Evolutionary conservation across 2,329 filamentous ascomycete genomes (phyloP), one percentile per base, ranked within the genome.

Genomic region (Annulohypoxylon truncatum): DNA sequence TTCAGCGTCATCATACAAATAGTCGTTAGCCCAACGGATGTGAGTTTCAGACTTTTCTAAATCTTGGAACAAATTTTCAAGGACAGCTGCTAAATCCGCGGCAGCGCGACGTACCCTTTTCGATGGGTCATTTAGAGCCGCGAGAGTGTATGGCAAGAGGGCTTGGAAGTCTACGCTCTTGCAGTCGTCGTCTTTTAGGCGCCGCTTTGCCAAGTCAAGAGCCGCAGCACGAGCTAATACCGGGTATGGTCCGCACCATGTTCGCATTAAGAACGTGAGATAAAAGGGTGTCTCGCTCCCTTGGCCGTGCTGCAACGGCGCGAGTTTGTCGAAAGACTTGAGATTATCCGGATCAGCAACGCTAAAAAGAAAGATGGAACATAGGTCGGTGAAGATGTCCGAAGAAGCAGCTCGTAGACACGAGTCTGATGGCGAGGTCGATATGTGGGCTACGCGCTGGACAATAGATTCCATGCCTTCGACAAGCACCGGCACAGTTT

Each of bases 111-210:
- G 90, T 42, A 97, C 90, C 67, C 89, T 88, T 67, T 90, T 89
- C 1, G 92, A 92, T 4, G 89, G 81, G 76, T 98, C 95, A 22
- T 88, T 84, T 15, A 98, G 85, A 20, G 91, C 92, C 35, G 86
- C 83, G 47, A 97, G 81, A 29, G 90, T 82, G 79, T 97, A 97
- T 2, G 95, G 95, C n/a, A 97, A 76, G 15, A 97, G 77, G 9
- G 88, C 87, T 76, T 98, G 95, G 51, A 94, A 84, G 75, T 97
- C 92, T 6, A 86, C 75, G 18, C 81, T 81, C 20, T 75, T 77
- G 57, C 81, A 82, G 62, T 85, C 83, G 12, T 79, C 79, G 8
- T 79, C 77, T 56, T 87, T 86, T 15, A 93, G 77, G 24, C 84
- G 82, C 28, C 82, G 82, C 64, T 88, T 87, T 12, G 88, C 85